Evolutionary conservation across 106 monocot species (phyloP), one percentile per base, ranked within the genome.

Genomic region (Dendrobium officinale): DNA sequence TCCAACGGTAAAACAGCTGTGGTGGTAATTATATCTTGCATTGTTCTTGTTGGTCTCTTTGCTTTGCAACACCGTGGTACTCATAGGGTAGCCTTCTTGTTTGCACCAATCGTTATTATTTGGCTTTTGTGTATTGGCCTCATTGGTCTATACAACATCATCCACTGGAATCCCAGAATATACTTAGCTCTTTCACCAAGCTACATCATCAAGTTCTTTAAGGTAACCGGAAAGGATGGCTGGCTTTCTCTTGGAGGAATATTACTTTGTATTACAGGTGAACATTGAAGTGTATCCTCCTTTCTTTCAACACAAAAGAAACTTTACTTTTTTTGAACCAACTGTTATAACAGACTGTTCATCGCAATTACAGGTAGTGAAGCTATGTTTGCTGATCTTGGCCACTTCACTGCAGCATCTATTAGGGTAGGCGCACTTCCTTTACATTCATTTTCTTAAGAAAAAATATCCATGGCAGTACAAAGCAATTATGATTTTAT

Each of bases 321-420:
- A 42, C 9, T 54, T 58, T 9, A 77, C 18, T 11, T 76, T 45
- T 40, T 73, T 81, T 5, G 0, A 74, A n/a, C 43, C 8, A 22
- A n/a, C 81, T 42, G 26, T 15, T 26, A 49, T 45, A 26, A 44
- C 19, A 9, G 19, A 77, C 37, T 26, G 18, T 47, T 61, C 6
- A 2, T 70, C 20, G 43, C 20, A 18, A 61, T 43, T 55, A 54
- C 86, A 96, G 96, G 96, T 67, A 55, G 88, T 80, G 96, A 93
- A 85, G 96, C 93, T n/a, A 93, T 96, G 96, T 93, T 93, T 85
- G 96, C 93, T 27, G 93, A 93, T 82, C 90, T 96, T 73, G 96
- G 96, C 3, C 93, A 93, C 83, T 96, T 96, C 77, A 90, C 73
- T 31, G 64, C 56, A 72, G 64, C 87, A 48, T 92, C 96, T 42